Conservation (phyloP, 768 basidiomycete genomes). For the Tulasnella sp. region DNA sequence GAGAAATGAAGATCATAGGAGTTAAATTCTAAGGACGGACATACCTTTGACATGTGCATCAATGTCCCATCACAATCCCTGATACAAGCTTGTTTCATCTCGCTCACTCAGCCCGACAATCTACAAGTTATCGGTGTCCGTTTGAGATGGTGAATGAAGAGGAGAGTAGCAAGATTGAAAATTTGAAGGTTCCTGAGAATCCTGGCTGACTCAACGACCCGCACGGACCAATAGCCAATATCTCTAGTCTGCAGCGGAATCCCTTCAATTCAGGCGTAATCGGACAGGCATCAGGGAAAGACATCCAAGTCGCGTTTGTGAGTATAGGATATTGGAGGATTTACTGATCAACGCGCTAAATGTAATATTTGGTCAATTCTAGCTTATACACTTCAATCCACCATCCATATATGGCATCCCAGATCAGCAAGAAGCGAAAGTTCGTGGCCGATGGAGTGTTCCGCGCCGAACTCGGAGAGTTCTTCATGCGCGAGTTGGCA, state of each 20-base stretch:
- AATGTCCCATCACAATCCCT: too few relatives aligned
- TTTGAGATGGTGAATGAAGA: neutral
- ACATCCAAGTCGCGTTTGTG: too few relatives aligned
- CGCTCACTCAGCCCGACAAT: neutral
- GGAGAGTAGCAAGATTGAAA: too few relatives aligned
- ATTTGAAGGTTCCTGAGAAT: too few relatives aligned
- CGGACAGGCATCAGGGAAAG: too few relatives aligned
- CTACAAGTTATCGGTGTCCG: neutral
- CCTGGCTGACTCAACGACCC: too few relatives aligned
- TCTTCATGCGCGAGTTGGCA: constrained; percentile 95
- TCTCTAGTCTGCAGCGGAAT: too few relatives aligned
- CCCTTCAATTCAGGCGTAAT: too few relatives aligned
- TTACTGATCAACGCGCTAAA: too few relatives aligned
- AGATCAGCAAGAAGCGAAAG: constrained; percentile 98
- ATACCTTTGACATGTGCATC: neutral
- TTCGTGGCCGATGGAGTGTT: constrained; percentile 98
- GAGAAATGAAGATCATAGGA: neutral
- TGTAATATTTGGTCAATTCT: neutral
- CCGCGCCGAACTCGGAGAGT: constrained; percentile 98
- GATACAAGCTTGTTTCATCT: neutral
- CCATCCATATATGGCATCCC: constrained; percentile 51
- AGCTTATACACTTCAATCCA: neutral
- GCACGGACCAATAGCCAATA: too few relatives aligned
- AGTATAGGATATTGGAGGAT: neutral
- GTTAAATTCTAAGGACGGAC: too few relatives aligned